phyloP scores from a whole-genome alignment of 1,139 yeast genomes.

The Chernovozyma aurita region DNA sequence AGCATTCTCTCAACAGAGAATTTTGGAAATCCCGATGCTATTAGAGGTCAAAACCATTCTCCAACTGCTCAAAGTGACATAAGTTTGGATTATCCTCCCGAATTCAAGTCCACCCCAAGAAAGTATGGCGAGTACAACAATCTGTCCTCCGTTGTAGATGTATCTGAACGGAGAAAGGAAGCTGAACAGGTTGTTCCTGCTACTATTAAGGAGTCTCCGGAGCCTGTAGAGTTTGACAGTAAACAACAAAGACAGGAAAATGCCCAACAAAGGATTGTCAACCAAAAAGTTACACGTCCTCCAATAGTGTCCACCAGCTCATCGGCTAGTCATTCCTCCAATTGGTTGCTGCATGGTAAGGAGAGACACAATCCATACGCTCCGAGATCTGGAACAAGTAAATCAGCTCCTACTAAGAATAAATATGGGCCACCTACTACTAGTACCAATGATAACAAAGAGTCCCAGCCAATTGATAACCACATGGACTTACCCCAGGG shows the following conservation, averaged over 20 bases:
- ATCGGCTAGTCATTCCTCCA: slow-evolving; percentile 1
- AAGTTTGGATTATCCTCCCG: slow-evolving; percentile 29
- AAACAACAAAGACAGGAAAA: too few species aligned
- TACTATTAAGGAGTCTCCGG: slow-evolving; percentile 15
- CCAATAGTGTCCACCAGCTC: background rate
- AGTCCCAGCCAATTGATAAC: too few species aligned
- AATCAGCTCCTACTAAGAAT: slow-evolving; percentile 13
- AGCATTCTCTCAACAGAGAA: slow-evolving; percentile 23
- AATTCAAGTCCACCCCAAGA: slow-evolving; percentile 18
- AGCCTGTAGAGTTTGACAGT: slow-evolving; percentile 2
- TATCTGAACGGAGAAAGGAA: slow-evolving; percentile 7
- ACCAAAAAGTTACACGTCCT: background rate
- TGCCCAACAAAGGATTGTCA: too few species aligned
- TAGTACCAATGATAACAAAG: too few species aligned
- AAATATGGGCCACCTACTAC: slow-evolving; percentile 26
- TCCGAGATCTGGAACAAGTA: slow-evolving; percentile 21
- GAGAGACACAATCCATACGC: slow-evolving; percentile 37
- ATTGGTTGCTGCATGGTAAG: background rate
- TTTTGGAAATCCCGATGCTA: slow-evolving; percentile 13
- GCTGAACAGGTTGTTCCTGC: slow-evolving; percentile 4
- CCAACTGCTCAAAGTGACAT: slow-evolving; percentile 32
- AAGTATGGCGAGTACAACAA: slow-evolving; percentile 7
- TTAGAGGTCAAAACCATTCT: slow-evolving; percentile 20
- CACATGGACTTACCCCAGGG: too few species aligned
- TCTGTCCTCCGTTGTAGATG: slow-evolving; percentile 3